Base-by-base conservation (phyloP, 495 filamentous ascomycete species). In the Trichoderma orchidacearum region DNA sequence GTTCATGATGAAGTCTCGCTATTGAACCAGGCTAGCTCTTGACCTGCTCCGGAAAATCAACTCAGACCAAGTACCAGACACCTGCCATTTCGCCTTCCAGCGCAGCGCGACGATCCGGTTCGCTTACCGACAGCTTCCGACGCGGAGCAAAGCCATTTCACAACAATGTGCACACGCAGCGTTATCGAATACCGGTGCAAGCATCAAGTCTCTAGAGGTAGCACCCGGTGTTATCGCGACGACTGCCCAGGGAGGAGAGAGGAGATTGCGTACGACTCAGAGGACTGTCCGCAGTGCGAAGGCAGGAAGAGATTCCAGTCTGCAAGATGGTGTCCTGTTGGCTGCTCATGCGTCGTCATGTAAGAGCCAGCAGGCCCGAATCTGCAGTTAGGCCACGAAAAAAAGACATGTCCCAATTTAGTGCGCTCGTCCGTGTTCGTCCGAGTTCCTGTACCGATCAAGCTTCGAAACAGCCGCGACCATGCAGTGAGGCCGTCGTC, bases 291-390 rank as follows among this genome's bases (percentile, higher is more conserved):
- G 21, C 29, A 55, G n/a, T 55, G 53, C 53, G 53, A 55, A 23
- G 30, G 23, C 30, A 8, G 25, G 5, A 36, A 35, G 1, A 36
- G 32, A 25, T 7, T 55, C 12, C 53, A 36, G 3, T 55, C 53
- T 23, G 53, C 53, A 17, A 15, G 53, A 28, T 55, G 53, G 53
- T 55, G 53, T 30, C 53, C 53, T 13, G 36, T 34, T 15, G 53
- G 53, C 41, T 48, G 41, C 41, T 12, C 41, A n/a, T 55, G 53
- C 53, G 53, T 55, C 30, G 30, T 55, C 30, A 55, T 55, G 53
- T 55, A 55, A 25, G 25, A 31, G 9, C 23, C 2, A 27, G 18
- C 30, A n/a, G 17, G 7, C 8, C 41, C 2, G 18, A 48, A 27
- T 18, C 41, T 28, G 18, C 7, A n/a, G n/a, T n/a, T n/a, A n/a